A percentile compares a stretch with the other conserved stretches of the same genome.
These are phyloP conservation scores for Colletotrichum tofieldiae DNA, from an alignment of 2,329 filamentous ascomycete genomes.

Conservation along the genomic window DNA sequence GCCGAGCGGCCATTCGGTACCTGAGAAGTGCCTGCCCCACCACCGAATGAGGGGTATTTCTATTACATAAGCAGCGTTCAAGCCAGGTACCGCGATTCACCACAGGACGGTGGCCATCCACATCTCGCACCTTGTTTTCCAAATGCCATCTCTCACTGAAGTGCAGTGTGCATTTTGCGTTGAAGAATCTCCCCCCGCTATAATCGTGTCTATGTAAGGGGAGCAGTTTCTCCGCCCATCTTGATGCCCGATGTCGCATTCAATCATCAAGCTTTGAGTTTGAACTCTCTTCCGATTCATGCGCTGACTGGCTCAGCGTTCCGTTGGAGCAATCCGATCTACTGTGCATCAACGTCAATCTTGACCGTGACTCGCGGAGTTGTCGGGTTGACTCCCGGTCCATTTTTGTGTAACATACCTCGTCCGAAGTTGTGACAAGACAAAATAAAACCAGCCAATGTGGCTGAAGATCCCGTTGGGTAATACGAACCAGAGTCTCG, in stretches of 20 bases:
- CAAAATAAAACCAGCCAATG: background rate
- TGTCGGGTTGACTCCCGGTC: background rate
- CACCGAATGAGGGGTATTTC: slow-evolving; percentile 39
- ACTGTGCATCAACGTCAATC: background rate
- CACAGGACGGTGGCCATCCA: background rate
- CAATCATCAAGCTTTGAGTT: slow-evolving; percentile 13
- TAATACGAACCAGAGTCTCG: background rate
- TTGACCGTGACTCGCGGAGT: slow-evolving; percentile 26
- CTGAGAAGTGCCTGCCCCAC: slow-evolving; percentile 29
- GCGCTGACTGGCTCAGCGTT: background rate
- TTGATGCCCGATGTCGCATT: background rate
- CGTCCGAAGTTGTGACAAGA: background rate
- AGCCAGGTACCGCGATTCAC: background rate
- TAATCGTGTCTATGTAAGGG: background rate
- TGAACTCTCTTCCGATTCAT: slow-evolving; percentile 15
- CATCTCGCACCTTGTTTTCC: background rate
- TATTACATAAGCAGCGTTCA: background rate
- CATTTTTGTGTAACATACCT: background rate
- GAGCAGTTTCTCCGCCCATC: too few species aligned
- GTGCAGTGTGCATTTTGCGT: background rate
- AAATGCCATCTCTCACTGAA: background rate
- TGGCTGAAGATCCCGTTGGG: background rate
- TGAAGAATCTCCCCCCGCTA: background rate
- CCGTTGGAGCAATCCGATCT: background rate
- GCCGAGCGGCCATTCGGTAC: slow-evolving; percentile 28